These are phyloP conservation scores for Alternaria ethzedia DNA, from an alignment of 2,329 filamentous ascomycete genomes.

Conservation along the genomic window DNA sequence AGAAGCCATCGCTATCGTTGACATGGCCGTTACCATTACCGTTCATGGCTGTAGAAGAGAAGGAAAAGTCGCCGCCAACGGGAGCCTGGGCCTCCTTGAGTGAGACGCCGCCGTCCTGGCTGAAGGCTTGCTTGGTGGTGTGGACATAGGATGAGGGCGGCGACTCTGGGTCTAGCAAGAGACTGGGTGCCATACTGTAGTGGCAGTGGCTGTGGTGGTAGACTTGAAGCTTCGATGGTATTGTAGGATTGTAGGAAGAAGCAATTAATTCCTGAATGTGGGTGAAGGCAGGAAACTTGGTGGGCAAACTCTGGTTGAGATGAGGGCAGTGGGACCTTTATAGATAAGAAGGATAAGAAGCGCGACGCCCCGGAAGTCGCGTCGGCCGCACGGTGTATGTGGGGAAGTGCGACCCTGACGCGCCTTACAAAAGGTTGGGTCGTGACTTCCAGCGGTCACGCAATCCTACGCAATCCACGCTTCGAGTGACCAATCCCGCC, in stretches of 20 bases:
- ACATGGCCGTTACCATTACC: slow-evolving; percentile 15
- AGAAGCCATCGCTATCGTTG: slow-evolving; percentile 20
- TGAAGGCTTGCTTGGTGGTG: slow-evolving; percentile 25
- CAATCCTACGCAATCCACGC: slow-evolving; percentile 17
- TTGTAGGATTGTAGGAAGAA: not conserved
- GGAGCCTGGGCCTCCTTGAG: slow-evolving; percentile 32
- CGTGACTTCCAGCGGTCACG: slow-evolving; percentile 13
- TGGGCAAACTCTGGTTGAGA: slow-evolving; percentile 4
- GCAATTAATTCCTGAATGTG: not conserved
- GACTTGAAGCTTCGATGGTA: not conserved
- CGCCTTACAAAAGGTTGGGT: slow-evolving; percentile 10
- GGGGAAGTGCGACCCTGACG: slow-evolving; percentile 20
- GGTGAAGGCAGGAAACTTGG: not conserved
- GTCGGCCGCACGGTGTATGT: slow-evolving; percentile 22
- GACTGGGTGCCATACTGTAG: slow-evolving; percentile 39
- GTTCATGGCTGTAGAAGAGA: slow-evolving; percentile 20
- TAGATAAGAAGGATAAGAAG: slow-evolving; percentile 9
- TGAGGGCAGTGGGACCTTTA: slow-evolving; percentile 20
- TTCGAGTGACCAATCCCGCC: not conserved
- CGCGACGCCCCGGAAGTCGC: slow-evolving; percentile 11
- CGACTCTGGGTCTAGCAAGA: slow-evolving; percentile 35
- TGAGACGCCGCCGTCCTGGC: slow-evolving; percentile 21
- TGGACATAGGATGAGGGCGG: slow-evolving; percentile 20
- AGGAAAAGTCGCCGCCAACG: slow-evolving; percentile 21
- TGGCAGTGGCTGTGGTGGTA: not conserved